A percentile compares a stretch with the other conserved stretches of the same genome.
These are phyloP conservation scores for Pseudocercospora musae DNA, from an alignment of 2,329 filamentous ascomycete genomes.

Conservation along the genomic window DNA sequence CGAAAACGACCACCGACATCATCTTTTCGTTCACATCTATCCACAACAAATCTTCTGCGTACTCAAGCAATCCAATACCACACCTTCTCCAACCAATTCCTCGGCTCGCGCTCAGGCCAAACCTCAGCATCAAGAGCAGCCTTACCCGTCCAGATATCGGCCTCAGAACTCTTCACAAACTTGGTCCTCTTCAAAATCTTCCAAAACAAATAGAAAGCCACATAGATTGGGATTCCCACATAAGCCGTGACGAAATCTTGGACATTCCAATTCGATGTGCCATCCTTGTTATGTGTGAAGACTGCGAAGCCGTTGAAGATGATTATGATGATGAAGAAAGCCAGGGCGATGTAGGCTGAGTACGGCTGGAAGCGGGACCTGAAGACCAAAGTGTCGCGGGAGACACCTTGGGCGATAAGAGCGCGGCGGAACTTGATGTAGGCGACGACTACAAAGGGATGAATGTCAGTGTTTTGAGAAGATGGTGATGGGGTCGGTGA, in stretches of 20 bases:
- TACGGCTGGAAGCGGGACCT: conserved; percentile 47
- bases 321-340: conserved; percentile 60
- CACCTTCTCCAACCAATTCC: conserved; percentile 46
- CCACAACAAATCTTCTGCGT: neutral
- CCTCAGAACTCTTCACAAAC: conserved; percentile 40
- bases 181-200: conserved; percentile 64
- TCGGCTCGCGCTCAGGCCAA: conserved; percentile 44
- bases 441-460: neutral
- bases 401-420: conserved; percentile 29
- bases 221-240: conserved; percentile 33
- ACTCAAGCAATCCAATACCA: conserved; percentile 48
- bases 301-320: conserved; percentile 63
- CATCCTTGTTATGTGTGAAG: conserved; percentile 46
- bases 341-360: conserved; percentile 58
- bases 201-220: conserved; percentile 57
- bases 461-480: too few relatives aligned
- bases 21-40: neutral
- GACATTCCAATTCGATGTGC: conserved; percentile 39
- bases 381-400: conserved; percentile 46
- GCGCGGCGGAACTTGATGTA: conserved; percentile 33
- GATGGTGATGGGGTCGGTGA: too few relatives aligned
- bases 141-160: conserved; percentile 48
- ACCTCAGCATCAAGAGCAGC: conserved; percentile 45
- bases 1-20: neutral
- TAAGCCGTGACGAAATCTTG: conserved; percentile 50